These are phyloP conservation scores for Ilex paraguariensis DNA, from an alignment of 305 asterid genomes.

Conservation along the genomic window DNA sequence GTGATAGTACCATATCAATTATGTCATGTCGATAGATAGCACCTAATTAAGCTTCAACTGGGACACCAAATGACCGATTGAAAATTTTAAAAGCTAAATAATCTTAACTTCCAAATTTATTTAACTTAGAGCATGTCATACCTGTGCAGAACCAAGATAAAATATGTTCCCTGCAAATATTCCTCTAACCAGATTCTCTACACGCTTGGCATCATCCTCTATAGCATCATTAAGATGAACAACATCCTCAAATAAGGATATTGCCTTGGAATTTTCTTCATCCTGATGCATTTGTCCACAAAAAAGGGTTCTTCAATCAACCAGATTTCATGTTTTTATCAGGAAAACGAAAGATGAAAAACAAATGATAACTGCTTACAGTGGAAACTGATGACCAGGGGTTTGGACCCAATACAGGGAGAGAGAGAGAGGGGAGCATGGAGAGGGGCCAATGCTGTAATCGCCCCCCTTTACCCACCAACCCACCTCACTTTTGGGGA, in stretches of 20 bases:
- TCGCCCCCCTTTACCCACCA: no score
- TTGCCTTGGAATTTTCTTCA: slow-evolving; percentile 93
- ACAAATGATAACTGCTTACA: no score
- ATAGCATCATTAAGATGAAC: slow-evolving; percentile 73
- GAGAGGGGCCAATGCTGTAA: no score
- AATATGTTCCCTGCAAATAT: slow-evolving; percentile 96
- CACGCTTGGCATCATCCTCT: slow-evolving; percentile 60
- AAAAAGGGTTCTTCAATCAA: not conserved
- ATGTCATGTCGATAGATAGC: no score
- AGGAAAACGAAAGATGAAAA: no score
- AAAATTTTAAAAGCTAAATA: not conserved
- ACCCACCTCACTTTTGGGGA: no score
- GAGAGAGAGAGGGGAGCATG: no score
- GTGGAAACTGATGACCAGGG: no score
- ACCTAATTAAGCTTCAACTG: no score
- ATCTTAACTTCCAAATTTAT: slow-evolving; percentile 8
- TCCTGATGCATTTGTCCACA: slow-evolving; percentile 39
- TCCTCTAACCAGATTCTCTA: slow-evolving; percentile 80
- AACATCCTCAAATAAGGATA: slow-evolving; percentile 78
- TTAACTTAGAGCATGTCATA: slow-evolving; percentile 23
- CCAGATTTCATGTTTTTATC: no score
- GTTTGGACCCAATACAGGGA: no score
- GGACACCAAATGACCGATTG: slow-evolving; percentile 2
- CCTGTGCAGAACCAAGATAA: slow-evolving; percentile 99
- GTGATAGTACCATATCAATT: no score